These are phyloP conservation scores for Oleoguttula mirabilis DNA, from an alignment of 495 filamentous ascomycete genomes.

Conservation along the genomic window DNA sequence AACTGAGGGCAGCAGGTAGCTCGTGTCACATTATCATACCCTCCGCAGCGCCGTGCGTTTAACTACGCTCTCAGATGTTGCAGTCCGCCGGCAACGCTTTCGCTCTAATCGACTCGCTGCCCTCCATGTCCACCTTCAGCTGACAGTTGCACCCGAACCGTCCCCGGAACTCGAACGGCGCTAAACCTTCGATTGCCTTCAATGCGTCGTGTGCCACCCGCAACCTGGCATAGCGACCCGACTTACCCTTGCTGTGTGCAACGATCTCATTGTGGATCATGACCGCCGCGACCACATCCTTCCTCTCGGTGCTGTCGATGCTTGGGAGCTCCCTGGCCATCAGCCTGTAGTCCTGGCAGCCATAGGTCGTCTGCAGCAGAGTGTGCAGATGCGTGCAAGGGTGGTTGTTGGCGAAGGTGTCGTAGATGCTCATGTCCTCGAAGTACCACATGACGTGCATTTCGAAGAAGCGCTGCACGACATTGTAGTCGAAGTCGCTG, in stretches of 20 bases:
- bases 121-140: too few species aligned
- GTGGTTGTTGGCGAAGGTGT: constrained; percentile 79
- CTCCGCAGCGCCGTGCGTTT: too few species aligned
- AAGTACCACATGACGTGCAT: constrained; percentile 64
- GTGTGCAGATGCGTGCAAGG: constrained; percentile 52
- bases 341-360: constrained; percentile 44
- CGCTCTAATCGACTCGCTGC: too few species aligned
- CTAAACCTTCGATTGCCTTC: constrained; percentile 43
- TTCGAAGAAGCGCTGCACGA: constrained; percentile 65
- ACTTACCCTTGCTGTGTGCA: constrained; percentile 37
- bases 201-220: constrained; percentile 59
- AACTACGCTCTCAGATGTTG: too few species aligned
- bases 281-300: constrained; percentile 55
- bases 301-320: constrained; percentile 32
- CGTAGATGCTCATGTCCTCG: constrained; percentile 77
- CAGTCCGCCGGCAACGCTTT: too few species aligned
- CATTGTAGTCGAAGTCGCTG: constrained; percentile 61
- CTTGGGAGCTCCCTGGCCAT: constrained; percentile 39
- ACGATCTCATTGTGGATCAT: constrained; percentile 62
- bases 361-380: constrained; percentile 38
- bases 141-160: constrained; percentile 54
- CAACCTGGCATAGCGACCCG: constrained; percentile 58
- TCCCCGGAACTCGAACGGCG: constrained; percentile 44
- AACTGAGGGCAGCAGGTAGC: too few species aligned
- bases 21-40: too few species aligned